Base-by-base conservation (phyloP, 306 rosid species). In the Oemleria cerasiformis region DNA sequence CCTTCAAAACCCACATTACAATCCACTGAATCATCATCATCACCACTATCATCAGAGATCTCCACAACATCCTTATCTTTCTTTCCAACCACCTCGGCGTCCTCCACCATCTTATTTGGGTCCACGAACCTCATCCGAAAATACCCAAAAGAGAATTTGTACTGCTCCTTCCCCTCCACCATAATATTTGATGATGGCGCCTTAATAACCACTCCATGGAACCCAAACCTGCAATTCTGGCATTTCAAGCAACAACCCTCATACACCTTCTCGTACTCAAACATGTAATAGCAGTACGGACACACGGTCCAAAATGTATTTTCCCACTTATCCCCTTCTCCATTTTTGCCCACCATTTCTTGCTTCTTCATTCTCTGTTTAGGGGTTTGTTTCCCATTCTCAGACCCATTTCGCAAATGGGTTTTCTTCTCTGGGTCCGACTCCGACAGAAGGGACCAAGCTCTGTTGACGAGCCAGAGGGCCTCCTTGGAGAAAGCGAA, bases 301-400 rank as follows among this genome's bases (percentile, higher is more conserved):
- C 96, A 92, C 65, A 88, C 36, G 0, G 96, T 90, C 98, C 98
- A 92, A 70, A 92, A 90, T 23, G 90, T 70, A 49, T 62, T 75
- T 9, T 54, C 72, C 44, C 71, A 67, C 36, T 58, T 49, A 9
- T 17, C 76, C 6, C n/a, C 50, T 47, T 43, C 44, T 0, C 15
- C 47, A 34, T 48, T 45, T 55, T 56, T n/a, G 5, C 63, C 55
- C 23, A 12, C 71, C 41, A 67, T 19, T 21, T 38, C 16, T 44
- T 10, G 41, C 11, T 41, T 15, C 20, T 17, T n/a, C 51, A 13
- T 44, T 8, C 69, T 53, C 74, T 8, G 55, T 10, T 43, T 36
- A 42, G 21, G 44, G 23, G 50, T 41, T 5, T 14, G 42, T 23
- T 19, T 43, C 67, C 7, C 8, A 9, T 40, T 39, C 9, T 54